Evolutionary conservation across 345 rosid genomes (phyloP).

Genomic region (Linum trigynum): DNA sequence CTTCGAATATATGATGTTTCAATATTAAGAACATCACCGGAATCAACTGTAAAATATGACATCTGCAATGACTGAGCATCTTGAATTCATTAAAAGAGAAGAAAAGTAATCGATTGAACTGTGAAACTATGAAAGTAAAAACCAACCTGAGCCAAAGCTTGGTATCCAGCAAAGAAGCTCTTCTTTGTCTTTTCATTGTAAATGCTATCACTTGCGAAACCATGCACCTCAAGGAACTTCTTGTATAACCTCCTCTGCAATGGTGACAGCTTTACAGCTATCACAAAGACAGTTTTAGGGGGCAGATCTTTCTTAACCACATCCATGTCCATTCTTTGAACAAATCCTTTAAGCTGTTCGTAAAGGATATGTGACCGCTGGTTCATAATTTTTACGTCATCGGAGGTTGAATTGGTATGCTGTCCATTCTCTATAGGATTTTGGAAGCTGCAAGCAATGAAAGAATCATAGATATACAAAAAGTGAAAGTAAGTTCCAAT

Average conservation of each 20-base stretch:
- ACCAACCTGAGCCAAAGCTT: slow-evolving; percentile 94
- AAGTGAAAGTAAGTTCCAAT: slow-evolving; percentile 8
- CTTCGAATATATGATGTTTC: too few species aligned
- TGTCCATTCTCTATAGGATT: slow-evolving; percentile 98
- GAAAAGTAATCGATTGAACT: too few species aligned
- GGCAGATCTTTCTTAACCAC: slow-evolving; percentile 97
- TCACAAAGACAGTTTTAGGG: slow-evolving; percentile 92
- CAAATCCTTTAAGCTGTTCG: slow-evolving; percentile 95
- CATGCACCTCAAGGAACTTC: slow-evolving; percentile 87
- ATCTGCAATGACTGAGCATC: too few species aligned
- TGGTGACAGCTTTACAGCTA: slow-evolving; percentile 90
- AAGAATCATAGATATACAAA: slow-evolving; percentile 12
- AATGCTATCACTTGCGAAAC: slow-evolving; percentile 49
- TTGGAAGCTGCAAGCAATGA: slow-evolving; percentile 63
- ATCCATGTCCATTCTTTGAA: slow-evolving; percentile 98
- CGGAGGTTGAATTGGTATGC: slow-evolving; percentile 87
- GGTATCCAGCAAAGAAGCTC: slow-evolving; percentile 97
- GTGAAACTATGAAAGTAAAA: not conserved
- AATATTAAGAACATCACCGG: too few species aligned
- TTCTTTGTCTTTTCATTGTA: slow-evolving; percentile 63
- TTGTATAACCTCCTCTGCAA: slow-evolving; percentile 85
- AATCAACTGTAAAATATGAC: too few species aligned
- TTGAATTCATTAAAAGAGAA: too few species aligned
- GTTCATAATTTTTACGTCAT: slow-evolving; percentile 98
- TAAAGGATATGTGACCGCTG: slow-evolving; percentile 97